These are phyloP conservation scores for Canna indica DNA, from an alignment of 176 grass and related monocot genomes.

Conservation along the genomic window DNA sequence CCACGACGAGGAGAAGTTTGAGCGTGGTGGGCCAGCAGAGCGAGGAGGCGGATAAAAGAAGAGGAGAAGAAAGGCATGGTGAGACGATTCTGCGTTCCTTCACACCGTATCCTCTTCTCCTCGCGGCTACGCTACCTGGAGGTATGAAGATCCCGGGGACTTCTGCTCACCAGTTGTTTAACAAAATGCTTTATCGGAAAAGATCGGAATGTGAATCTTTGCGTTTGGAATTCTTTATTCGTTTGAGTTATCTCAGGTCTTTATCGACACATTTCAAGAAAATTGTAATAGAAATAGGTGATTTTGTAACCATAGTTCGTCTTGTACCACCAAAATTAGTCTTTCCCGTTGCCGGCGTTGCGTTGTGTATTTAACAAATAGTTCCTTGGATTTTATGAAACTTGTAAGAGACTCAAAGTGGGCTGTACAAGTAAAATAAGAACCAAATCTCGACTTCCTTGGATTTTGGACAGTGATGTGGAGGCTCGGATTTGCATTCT, in stretches of 20 bases:
- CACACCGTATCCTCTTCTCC: conserved; percentile 58
- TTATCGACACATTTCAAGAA: background rate
- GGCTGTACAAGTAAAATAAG: no score
- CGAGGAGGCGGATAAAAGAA: background rate
- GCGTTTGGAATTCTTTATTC: conserved; percentile 2
- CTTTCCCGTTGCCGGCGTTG: no score
- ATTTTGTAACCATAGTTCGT: no score
- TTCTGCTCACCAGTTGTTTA: background rate
- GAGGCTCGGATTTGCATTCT: background rate
- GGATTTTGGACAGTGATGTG: background rate
- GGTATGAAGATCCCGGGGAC: conserved; percentile 8
- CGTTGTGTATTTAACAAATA: no score
- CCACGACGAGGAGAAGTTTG: background rate
- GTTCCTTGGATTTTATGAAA: no score
- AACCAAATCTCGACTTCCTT: no score
- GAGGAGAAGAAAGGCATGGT: background rate
- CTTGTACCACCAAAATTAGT: no score
- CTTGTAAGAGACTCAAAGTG: no score
- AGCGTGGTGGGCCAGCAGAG: background rate
- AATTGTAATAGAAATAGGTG: background rate
- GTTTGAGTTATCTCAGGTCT: no score
- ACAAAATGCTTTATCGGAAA: background rate
- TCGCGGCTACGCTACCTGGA: conserved; percentile 60
- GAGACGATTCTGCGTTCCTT: conserved; percentile 49
- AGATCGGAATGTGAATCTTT: no score